A percentile compares a stretch with the other conserved stretches of the same genome.
Evolutionary conservation across 805 yeast genomes (phyloP).

Genomic region (Ogataea thermomethanolica): DNA sequence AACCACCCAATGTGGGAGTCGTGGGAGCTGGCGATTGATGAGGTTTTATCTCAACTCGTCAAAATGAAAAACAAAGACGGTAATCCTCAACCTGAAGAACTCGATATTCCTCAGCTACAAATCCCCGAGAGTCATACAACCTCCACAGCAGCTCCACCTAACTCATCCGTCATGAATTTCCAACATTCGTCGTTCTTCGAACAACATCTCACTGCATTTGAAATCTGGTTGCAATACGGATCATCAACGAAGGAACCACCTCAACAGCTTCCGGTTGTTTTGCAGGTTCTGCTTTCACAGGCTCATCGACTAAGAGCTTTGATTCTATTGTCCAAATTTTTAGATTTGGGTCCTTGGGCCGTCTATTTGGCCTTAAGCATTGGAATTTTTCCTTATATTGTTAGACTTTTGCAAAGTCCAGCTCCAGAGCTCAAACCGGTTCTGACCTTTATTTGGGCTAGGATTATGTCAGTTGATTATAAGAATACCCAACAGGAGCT

Average conservation of each 20-base stretch:
- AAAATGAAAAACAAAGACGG: slow-evolving; percentile 33
- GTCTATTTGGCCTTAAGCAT: slow-evolving; percentile 88
- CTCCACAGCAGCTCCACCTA: slow-evolving; percentile 12
- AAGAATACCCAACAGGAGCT: slow-evolving; percentile 87
- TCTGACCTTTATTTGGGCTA: slow-evolving; percentile 93
- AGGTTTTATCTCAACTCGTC: slow-evolving; percentile 72
- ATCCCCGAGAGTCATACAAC: slow-evolving; percentile 20
- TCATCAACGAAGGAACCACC: slow-evolving; percentile 84
- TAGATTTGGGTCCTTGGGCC: slow-evolving; percentile 97
- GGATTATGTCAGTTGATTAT: slow-evolving; percentile 94
- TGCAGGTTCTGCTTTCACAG: slow-evolving; percentile 90
- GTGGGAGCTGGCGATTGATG: slow-evolving; percentile 97
- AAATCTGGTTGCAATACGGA: slow-evolving; percentile 91
- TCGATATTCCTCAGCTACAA: slow-evolving; percentile 32
- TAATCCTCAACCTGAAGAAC: slow-evolving; percentile 18
- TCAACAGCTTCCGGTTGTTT: slow-evolving; percentile 88
- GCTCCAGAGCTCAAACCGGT: slow-evolving; percentile 95
- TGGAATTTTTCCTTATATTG: slow-evolving; percentile 93
- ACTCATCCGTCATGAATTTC: slow-evolving; percentile 43
- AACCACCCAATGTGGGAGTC: slow-evolving; percentile 95
- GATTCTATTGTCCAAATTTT: slow-evolving; percentile 74
- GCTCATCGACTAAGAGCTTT: slow-evolving; percentile 90
- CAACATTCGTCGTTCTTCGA: slow-evolving; percentile 94
- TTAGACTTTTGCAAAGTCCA: slow-evolving; percentile 86
- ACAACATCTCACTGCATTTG: slow-evolving; percentile 94